Percentiles rank a stretch among this genome's conserved stretches.
These are phyloP conservation scores for Alternaria sp. DNA, from an alignment of 2,329 filamentous ascomycete genomes.

Conservation along the genomic window DNA sequence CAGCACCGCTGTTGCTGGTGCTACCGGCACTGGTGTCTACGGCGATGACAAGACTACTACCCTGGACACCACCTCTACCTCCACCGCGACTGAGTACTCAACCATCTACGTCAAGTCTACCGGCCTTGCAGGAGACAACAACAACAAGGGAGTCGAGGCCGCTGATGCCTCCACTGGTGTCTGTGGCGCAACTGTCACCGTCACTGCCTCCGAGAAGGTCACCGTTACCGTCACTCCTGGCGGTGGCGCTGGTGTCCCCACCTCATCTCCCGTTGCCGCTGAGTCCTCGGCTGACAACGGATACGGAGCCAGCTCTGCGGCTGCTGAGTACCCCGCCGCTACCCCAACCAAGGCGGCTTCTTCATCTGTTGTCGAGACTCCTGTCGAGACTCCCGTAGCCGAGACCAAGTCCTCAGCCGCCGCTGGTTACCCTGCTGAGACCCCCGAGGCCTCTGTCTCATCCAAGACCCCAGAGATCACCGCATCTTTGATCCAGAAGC, in stretches of 20 bases:
- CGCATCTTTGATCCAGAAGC: slow-evolving; percentile 20
- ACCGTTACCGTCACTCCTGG: slow-evolving; percentile 52
- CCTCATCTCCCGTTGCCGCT: slow-evolving; percentile 23
- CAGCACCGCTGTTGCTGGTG: slow-evolving; percentile 30
- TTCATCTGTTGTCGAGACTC: not conserved
- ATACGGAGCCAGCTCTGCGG: slow-evolving; percentile 7
- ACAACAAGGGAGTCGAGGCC: slow-evolving; percentile 25
- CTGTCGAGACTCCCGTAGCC: not conserved
- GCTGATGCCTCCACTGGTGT: slow-evolving; percentile 27
- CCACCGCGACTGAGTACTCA: slow-evolving; percentile 39
- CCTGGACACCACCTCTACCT: slow-evolving; percentile 34
- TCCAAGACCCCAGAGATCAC: slow-evolving; percentile 24
- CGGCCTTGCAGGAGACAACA: slow-evolving; percentile 15
- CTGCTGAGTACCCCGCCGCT: slow-evolving; percentile 18
- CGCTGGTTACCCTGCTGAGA: slow-evolving; percentile 17
- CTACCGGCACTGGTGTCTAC: slow-evolving; percentile 32
- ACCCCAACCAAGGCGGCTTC: slow-evolving; percentile 3
- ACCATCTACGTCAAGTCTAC: slow-evolving; percentile 32
- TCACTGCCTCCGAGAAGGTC: slow-evolving; percentile 53
- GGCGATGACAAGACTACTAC: slow-evolving; percentile 35
- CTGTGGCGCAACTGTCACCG: slow-evolving; percentile 45
- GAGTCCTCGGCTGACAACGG: slow-evolving; percentile 16
- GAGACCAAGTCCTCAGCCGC: slow-evolving; percentile 14
- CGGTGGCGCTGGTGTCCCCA: slow-evolving; percentile 23
- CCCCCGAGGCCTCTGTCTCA: slow-evolving; percentile 16